A percentile compares a stretch with the other conserved stretches of the same genome.
phyloP scores from a whole-genome alignment of 2,329 filamentous ascomycete species.

The Zalaria obscura region DNA sequence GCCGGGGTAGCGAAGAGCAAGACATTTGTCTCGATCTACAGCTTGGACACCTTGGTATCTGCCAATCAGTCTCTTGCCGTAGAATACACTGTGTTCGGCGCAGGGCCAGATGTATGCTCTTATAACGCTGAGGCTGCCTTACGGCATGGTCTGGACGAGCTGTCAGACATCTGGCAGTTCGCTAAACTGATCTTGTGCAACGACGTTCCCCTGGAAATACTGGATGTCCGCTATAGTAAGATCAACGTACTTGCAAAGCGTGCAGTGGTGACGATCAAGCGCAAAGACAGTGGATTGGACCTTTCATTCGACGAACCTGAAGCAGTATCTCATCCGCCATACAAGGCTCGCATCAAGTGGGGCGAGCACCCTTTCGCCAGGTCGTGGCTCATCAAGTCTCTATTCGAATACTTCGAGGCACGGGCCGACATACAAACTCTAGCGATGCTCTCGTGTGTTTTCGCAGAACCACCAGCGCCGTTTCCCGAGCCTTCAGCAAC shows the following conservation, averaged over 20 bases:
- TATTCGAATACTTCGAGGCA: constrained; percentile 46
- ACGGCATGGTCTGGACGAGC: constrained; percentile 53
- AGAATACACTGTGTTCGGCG: constrained; percentile 72
- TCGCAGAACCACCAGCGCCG: constrained; percentile 28
- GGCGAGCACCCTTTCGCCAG: constrained; percentile 41
- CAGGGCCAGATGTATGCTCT: constrained; percentile 65
- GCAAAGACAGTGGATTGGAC: constrained; percentile 33
- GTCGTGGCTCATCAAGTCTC: constrained; percentile 40
- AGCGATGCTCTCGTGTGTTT: constrained; percentile 49
- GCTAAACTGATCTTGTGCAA: constrained; percentile 63
- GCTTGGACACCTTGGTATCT: constrained; percentile 57
- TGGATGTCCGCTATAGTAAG: constrained; percentile 38
- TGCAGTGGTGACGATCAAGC: constrained; percentile 36
- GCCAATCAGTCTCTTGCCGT: constrained; percentile 63
- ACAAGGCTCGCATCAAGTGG: constrained; percentile 38
- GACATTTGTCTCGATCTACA: constrained; percentile 61
- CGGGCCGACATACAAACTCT: constrained; percentile 51
- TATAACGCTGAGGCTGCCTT: constrained; percentile 72
- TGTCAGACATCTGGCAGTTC: constrained; percentile 75
- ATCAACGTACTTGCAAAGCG: constrained; percentile 57
- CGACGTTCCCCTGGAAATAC: constrained; percentile 55
- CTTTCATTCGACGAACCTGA: constrained; percentile 30
- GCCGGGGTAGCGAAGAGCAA: constrained; percentile 30
- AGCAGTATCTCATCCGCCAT: constrained; percentile 21
- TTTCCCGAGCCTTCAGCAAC: too few species aligned